Percentiles rank a stretch among this genome's conserved stretches.
These are phyloP conservation scores for Senna siamea DNA, from an alignment of 306 rosid genomes.

Conservation along the genomic window DNA sequence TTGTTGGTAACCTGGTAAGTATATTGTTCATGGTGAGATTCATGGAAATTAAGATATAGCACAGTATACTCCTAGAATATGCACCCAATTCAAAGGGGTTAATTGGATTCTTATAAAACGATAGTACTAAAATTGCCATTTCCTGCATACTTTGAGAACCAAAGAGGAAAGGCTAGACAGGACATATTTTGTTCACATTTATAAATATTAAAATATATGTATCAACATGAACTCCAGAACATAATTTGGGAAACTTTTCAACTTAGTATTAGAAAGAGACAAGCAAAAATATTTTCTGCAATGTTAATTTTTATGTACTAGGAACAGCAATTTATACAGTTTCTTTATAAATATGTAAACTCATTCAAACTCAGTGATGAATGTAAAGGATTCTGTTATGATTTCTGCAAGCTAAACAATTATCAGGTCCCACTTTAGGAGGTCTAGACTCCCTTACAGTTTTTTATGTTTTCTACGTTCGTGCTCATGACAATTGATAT, in stretches of 20 bases:
- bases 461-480: background rate
- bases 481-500: too few species aligned
- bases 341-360: background rate
- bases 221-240: conserved; percentile 16
- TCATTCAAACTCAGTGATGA: background rate
- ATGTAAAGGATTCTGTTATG: background rate
- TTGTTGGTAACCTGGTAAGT: conserved; percentile 25
- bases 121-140: conserved; percentile 18
- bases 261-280: background rate
- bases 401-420: background rate
- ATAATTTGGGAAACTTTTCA: conserved; percentile 8
- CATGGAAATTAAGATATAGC: conserved; percentile 8
- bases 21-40: background rate
- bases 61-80: background rate
- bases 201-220: conserved; percentile 9
- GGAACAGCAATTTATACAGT: background rate
- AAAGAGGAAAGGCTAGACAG: conserved; percentile 3
- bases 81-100: background rate
- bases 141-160: background rate
- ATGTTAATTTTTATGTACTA: background rate
- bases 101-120: conserved; percentile 15
- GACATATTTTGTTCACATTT: background rate
- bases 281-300: background rate
- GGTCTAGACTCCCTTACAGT: background rate
- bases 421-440: background rate